Evolutionary conservation across 1,284 basidiomycete genomes (phyloP), one percentile per base, ranked within the genome.

Genomic region (Microbotryum lychnidis-dioicae): DNA sequence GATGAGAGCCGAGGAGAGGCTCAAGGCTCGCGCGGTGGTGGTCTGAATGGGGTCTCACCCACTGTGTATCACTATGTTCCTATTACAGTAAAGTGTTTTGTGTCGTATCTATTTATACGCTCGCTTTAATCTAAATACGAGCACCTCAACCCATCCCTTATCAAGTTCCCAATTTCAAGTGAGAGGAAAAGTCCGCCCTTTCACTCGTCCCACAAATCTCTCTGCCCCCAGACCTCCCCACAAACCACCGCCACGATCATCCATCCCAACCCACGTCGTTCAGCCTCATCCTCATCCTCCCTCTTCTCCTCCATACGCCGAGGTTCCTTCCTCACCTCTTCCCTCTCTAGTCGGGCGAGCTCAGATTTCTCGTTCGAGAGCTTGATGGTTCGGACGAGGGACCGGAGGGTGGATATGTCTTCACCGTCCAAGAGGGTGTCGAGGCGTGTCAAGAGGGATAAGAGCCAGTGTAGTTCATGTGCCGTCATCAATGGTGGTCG

Each of bases 381-480:
- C 33, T 89, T 79, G 70, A 86, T 85, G 4, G 82, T 84, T 42
- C 89, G 83, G 2, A 86, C 87, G 29, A 97, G 81, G 57, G 82
- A 84, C 20, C 92, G 84, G 56, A 96, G 75, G 2, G 82, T 79
- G 67, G 83, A 86, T 75, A 87, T 86, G 69, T 94, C 87, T 63
- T 90, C 87, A 18, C 86, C 83, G 45, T 83, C 81, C 37, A 93
- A 77, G 42, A 83, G 79, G 16, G 83, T 80, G 59, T 91, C 89
- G 23, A 92, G 77, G 50, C 83, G 80, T 20, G 85, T 79, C 18
- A 97, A 80, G 50, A 93, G 80, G 4, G 82, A 80, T 74, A 94
- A 91, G 51, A 91, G 83, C 91, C 92, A 96, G 42, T 82, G 82
- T 2, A 83, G 82, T 71, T 93, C 88, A 25, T 80, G 77, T 56